Base-by-base conservation (phyloP, 2,329 filamentous ascomycete genomes). In the Lithohypha guttulata region DNA sequence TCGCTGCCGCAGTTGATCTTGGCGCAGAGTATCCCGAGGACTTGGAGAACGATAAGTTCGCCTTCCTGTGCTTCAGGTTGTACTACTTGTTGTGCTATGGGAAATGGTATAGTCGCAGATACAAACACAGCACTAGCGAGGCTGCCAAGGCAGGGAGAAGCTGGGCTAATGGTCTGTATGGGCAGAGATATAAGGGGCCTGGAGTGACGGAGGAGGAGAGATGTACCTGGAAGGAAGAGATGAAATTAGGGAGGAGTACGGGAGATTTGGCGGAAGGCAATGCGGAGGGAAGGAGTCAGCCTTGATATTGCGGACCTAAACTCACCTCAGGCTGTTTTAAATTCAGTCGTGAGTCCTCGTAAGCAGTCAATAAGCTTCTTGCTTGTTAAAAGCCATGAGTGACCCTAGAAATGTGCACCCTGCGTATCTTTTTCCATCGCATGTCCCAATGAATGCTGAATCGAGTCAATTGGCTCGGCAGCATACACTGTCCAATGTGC, bases 1-100 rank as follows among this genome's bases (percentile, higher is more conserved):
- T 84, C 33, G 75, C 78, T 3, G 80, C 79, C 2, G 81, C 79
- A 0, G 80, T 81, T 39, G 71, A 75, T 32, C 61, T 84, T 0
- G 81, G 80, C 0, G 80, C 79, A 0, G 62, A 67, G 2, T 84
- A 84, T 50, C 63, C 65, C 2, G 71, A 70, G 43, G 75, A 79
- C 49, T 52, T 80, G 2, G 75, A 79, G 57, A 57, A 72, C n/a
- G 75, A 79, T 44, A 63, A 61, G 38, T 80, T 77, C 51, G 71
- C 76, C 0, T 65, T 79, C 39, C 50, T 79, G 42, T 66, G 68
- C 33, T 80, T 79, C 51, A 55, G 75, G 29, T 52, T 79, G 42
- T 79, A 79, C 47, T 78, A 78, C 42, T 55, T 79, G 34, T 53
- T 80, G 2, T 58, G 63, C 0, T 79, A 79, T 49, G 75, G 76